Percentiles rank a stretch among this genome's conserved stretches.
phyloP scores from a whole-genome alignment of 805 yeast genomes.

The Candida xyloterini region DNA sequence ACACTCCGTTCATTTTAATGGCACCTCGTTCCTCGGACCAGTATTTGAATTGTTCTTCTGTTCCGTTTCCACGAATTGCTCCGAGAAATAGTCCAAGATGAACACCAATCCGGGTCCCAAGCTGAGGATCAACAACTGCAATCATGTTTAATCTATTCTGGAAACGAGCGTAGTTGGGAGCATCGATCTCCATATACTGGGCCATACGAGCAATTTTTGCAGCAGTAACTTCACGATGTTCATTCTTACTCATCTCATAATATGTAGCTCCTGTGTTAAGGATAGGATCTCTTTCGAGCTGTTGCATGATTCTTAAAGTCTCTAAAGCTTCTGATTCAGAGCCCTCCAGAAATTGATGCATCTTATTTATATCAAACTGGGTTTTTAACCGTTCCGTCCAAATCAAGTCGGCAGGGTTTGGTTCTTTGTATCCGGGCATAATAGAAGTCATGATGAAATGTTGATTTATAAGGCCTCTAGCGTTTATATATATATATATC shows the following conservation, averaged over 20 bases:
- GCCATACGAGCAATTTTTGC: constrained; percentile 59
- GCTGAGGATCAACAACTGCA: constrained; percentile 71
- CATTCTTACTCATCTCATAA: constrained; percentile 54
- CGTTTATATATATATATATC: not conserved
- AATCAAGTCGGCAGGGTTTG: constrained; percentile 36
- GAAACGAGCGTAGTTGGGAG: constrained; percentile 42
- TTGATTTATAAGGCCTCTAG: not conserved
- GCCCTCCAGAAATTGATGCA: constrained; percentile 58
- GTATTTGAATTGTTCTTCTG: constrained; percentile 75
- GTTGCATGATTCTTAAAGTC: constrained; percentile 50
- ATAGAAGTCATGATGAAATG: constrained; percentile 33
- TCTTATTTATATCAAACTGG: constrained; percentile 40
- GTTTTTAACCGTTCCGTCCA: constrained; percentile 46
- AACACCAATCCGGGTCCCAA: constrained; percentile 81
- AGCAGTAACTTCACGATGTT: constrained; percentile 61
- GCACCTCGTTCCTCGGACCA: constrained; percentile 79
- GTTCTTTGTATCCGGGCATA: constrained; percentile 28
- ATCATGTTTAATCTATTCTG: constrained; percentile 57
- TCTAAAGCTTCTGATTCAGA: constrained; percentile 41
- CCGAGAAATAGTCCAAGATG: constrained; percentile 82
- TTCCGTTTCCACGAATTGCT: constrained; percentile 84
- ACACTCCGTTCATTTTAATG: constrained; percentile 53
- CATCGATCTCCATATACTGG: constrained; percentile 49
- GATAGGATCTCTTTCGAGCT: constrained; percentile 66
- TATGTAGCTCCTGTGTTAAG: constrained; percentile 50